Percentiles rank a stretch among this genome's conserved stretches.
phyloP scores from a whole-genome alignment of 1,284 basidiomycete genomes.

The Golubevia pallescens region DNA sequence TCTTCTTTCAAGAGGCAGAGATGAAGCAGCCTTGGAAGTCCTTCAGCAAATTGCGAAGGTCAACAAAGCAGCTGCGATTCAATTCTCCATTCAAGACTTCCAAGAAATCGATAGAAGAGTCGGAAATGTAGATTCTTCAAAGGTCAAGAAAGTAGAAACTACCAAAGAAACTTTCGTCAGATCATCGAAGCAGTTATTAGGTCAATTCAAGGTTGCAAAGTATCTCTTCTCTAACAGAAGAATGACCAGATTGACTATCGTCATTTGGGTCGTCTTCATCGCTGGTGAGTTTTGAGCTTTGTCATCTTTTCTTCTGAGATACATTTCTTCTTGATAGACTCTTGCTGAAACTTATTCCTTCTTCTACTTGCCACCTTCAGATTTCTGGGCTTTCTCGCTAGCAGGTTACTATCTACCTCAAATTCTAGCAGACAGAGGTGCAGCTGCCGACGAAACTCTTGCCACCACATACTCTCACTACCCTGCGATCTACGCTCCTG shows the following conservation, averaged over 20 bases:
- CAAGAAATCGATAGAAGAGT: constrained; percentile 28
- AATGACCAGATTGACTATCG: constrained; percentile 34
- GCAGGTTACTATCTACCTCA: constrained; percentile 44
- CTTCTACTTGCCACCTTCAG: too few species aligned
- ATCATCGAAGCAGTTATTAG: constrained; percentile 20
- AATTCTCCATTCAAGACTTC: constrained; percentile 35
- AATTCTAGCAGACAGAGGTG: constrained; percentile 38
- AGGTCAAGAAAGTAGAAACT: too few species aligned
- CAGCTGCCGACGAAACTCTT: constrained; percentile 21
- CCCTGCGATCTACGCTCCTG: constrained; percentile 23
- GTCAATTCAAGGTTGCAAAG: constrained; percentile 26
- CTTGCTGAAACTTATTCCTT: too few species aligned
- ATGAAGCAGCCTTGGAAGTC: constrained; percentile 30
- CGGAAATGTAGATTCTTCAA: too few species aligned
- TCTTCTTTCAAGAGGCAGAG: constrained; percentile 34
- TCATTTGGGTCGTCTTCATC: constrained; percentile 44
- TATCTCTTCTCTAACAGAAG: constrained; percentile 29
- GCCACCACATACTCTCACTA: constrained; percentile 35
- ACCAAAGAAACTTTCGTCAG: constrained; percentile 9
- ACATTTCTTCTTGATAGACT: too few species aligned
- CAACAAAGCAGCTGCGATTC: constrained; percentile 26
- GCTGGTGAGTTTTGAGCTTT: too few species aligned
- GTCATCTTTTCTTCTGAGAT: too few species aligned
- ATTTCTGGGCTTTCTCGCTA: constrained; percentile 40
- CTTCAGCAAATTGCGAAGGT: constrained; percentile 29